These are phyloP conservation scores for Podila verticillata DNA, from an alignment of 192 early-diverging fungal genomes.

Conservation along the genomic window DNA sequence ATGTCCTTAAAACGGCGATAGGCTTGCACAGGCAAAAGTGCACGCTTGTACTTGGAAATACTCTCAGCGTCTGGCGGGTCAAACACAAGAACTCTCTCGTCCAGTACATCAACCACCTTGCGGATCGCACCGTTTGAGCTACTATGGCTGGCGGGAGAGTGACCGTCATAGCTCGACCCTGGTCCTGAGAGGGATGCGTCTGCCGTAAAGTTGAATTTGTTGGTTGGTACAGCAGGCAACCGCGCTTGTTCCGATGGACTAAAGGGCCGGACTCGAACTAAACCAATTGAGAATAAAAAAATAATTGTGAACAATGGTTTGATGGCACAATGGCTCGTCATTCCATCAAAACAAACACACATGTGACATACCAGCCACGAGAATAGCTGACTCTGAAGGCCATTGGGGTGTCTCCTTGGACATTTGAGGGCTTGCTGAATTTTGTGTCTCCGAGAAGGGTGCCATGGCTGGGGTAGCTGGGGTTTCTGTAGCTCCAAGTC, in stretches of 20 bases:
- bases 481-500: too few relatives aligned
- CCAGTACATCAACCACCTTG: constrained; percentile 69
- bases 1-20: constrained; percentile 77
- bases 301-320: not conserved
- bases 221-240: constrained; percentile 47
- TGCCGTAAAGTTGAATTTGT: constrained; percentile 58
- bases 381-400: constrained; percentile 46
- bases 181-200: constrained; percentile 34
- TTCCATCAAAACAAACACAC: not conserved
- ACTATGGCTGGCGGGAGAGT: constrained; percentile 5
- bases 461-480: not conserved
- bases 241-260: constrained; percentile 58
- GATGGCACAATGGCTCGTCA: not conserved
- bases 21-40: constrained; percentile 61
- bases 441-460: not conserved
- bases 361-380: constrained; percentile 33
- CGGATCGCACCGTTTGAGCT: constrained; percentile 1
- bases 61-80: constrained; percentile 73
- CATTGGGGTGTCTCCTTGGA: constrained; percentile 16
- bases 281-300: constrained; percentile 17
- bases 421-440: not conserved
- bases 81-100: constrained; percentile 77
- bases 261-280: constrained; percentile 71
- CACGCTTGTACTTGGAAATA: constrained; percentile 49
- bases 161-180: not conserved